Evolutionary conservation across 192 early-diverging fungal species (phyloP).

Genomic region (Coemansia guatemalensis): DNA sequence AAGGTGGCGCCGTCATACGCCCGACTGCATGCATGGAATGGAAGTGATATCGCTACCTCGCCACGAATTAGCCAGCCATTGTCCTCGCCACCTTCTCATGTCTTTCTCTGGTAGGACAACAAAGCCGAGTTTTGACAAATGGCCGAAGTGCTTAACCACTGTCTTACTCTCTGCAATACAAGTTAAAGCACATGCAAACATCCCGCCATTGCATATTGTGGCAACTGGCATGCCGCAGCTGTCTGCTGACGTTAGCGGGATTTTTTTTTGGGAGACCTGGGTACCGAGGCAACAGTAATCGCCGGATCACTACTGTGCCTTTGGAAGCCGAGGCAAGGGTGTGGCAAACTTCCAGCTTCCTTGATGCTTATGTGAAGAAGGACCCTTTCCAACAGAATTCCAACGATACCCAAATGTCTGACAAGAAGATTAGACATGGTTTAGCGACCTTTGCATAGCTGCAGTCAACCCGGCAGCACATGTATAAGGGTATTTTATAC

Average conservation of each 20-base stretch:
- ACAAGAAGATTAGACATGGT: too few species aligned
- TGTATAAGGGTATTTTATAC: too few species aligned
- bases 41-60: background rate
- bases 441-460: too few species aligned
- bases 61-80: background rate
- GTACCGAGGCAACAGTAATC: background rate
- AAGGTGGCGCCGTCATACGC: slow-evolving; percentile 18
- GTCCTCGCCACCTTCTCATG: background rate
- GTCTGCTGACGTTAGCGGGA: background rate
- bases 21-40: background rate
- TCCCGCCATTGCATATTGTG: background rate
- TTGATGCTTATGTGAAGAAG: too few species aligned
- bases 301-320: background rate
- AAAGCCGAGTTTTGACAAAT: background rate
- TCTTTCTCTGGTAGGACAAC: background rate
- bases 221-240: background rate
- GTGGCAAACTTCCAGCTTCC: background rate
- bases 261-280: background rate
- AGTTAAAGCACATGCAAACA: background rate
- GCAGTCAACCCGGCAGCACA: too few species aligned
- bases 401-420: too few species aligned
- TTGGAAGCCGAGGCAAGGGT: background rate
- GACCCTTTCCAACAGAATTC: too few species aligned
- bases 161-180: background rate
- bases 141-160: background rate